phyloP scores from a whole-genome alignment of 345 rosid species.

The Moricandia arvensis region DNA sequence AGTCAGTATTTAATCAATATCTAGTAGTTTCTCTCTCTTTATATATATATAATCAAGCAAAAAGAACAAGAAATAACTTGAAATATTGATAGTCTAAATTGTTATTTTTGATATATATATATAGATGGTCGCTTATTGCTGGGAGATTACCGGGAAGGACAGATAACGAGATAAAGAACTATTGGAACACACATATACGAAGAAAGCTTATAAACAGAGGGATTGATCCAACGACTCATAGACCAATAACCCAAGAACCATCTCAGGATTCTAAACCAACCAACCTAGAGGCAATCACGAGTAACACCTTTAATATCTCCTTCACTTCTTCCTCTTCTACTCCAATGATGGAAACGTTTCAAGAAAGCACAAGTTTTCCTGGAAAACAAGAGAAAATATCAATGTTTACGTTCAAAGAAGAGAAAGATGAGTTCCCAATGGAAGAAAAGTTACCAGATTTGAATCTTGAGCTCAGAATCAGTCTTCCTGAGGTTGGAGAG shows the following conservation, averaged over 20 bases:
- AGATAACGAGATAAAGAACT: conserved; percentile 82
- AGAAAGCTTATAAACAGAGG: conserved; percentile 75
- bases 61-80: neutral
- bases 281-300: conserved; percentile 14
- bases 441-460: conserved; percentile 64
- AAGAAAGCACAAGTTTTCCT: neutral
- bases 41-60: neutral
- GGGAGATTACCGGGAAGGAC: conserved; percentile 85
- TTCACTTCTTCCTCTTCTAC: conserved; percentile 24
- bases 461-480: conserved; percentile 88
- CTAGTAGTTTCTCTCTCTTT: neutral
- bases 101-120: neutral
- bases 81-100: neutral
- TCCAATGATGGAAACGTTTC: neutral
- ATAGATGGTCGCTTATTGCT: conserved; percentile 82
- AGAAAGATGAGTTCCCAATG: conserved; percentile 35
- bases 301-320: conserved; percentile 27
- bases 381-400: conserved; percentile 30
- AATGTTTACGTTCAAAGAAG: conserved; percentile 42
- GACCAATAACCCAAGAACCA: conserved; percentile 45
- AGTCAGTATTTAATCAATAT: conserved; percentile 31
- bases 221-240: conserved; percentile 74
- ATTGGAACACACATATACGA: conserved; percentile 86
- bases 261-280: conserved; percentile 25
- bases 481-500: conserved; percentile 57